Base-by-base conservation (phyloP, 768 basidiomycete species). In the button mushroom (Agaricus bisporus) region DNA sequence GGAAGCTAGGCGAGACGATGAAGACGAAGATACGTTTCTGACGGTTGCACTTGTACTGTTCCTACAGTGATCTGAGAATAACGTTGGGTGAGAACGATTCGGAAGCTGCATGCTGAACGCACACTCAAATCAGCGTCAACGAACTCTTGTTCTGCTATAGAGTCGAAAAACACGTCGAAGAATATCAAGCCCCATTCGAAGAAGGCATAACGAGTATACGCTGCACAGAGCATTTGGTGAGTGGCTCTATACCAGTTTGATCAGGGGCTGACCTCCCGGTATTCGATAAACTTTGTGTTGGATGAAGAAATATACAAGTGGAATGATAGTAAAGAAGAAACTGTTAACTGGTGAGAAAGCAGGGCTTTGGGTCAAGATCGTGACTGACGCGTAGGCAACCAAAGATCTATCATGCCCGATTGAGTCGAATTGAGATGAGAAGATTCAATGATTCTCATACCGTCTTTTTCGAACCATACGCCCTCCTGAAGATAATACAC, bases 111-210 rank as follows among this genome's bases (percentile, higher is more conserved):
- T 32, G 7, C 42, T 11, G 36, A 42, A 56, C 74, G 58, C 56
- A 82, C 85, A 70, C 85, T 74, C 17, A 87, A 59, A 55, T 77
- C 70, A 5, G 74, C 71, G 38, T 76, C 71, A 42, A 65, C 68
- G 56, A 90, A 80, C 59, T 90, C 88, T 26, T 74, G 68, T 51
- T 75, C 80, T 1, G 79, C 61, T n/a, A 85, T 66, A 0, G 88
- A 82, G 63, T 92, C 90, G 59, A 82, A 91, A 12, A 81, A 54
- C 22, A 92, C 72, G 54, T 92, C 90, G 42, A 85, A 72, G 48
- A 85, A 63, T 51, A 92, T 89, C 45, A 92, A 79, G 7, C 73
- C 74, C 93, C 93, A 95, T 69, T 95, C 93, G 60, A 89, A 88
- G 68, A 94, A 85, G 42, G 85, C 81, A 62, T 94, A 95, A 41